Evolutionary conservation across 2,329 filamentous ascomycete species (phyloP), one percentile per base, ranked within the genome.

Genomic region (Colletotrichum spinosum): DNA sequence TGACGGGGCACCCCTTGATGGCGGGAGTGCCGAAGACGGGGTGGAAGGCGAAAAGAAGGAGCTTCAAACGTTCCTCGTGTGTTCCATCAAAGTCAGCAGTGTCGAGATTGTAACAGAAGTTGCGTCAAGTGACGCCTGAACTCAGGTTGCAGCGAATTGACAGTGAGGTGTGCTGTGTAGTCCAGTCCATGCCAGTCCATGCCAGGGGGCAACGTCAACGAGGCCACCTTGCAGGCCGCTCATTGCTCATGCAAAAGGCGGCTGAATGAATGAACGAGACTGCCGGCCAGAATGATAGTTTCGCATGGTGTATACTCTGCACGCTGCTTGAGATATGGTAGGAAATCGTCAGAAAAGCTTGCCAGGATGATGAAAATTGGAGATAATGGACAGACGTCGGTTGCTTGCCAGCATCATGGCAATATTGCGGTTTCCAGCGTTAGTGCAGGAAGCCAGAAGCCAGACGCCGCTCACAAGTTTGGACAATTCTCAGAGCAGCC

Each of bases 81-180:
- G 71, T 75, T 75, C 72, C 71, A 77, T 69, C 69, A 54, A 55
- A 65, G 64, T 46, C 50, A 35, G 56, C 53, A 66, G 25, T 25
- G 25, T 25, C 25, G 25, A 25, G 63, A 58, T 65, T 75, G 76
- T 76, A 75, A 77, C 75, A 77, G 73, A 72, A 73, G 73, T 58
- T 79, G 77, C 75, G 69, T 77, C 77, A 77, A 74, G 72, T 75
- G 69, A 72, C 72, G 73, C 74, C 72, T 73, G 70, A 71, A 72
- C 70, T 69, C 67, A 57, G 58, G 60, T 68, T 33, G 68, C 49
- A 53, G 42, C 46, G 54, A 52, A 25, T 25, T 25, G 25, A 4
- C 25, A 25, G 25, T 25, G 25, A 25, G 25, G 25, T 25, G 25
- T 25, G 25, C 25, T 25, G 25, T 25, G 25, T 25, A 25, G 25